A percentile compares a stretch with the other conserved stretches of the same genome.
phyloP scores from a whole-genome alignment of 257 asterid genomes.

The Asclepias syriaca region DNA sequence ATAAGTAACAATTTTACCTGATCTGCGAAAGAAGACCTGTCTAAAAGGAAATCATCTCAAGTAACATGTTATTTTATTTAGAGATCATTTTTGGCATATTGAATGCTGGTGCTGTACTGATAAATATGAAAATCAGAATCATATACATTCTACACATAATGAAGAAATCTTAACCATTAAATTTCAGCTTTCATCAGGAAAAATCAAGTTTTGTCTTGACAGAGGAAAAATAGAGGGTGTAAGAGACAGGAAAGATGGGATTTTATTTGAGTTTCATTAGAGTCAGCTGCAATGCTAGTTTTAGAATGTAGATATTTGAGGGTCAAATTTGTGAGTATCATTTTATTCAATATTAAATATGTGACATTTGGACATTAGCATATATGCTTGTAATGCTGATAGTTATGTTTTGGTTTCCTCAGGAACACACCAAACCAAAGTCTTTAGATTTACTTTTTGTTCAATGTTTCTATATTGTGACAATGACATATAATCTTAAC shows the following conservation, averaged over 20 bases:
- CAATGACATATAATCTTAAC: constrained; percentile 25
- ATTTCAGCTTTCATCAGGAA: neutral
- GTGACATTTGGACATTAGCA: neutral
- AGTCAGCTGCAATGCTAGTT: constrained; percentile 1
- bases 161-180: neutral
- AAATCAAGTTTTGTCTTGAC: neutral
- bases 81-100: neutral
- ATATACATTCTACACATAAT: neutral
- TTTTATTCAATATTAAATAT: neutral
- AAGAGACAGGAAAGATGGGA: neutral
- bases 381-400: neutral
- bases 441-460: constrained; percentile 12
- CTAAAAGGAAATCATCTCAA: neutral
- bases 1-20: neutral
- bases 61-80: neutral
- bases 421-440: neutral
- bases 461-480: constrained; percentile 13
- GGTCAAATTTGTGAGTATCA: neutral
- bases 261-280: neutral
- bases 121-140: neutral
- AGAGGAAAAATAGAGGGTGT: neutral
- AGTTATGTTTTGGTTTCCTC: neutral
- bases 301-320: neutral
- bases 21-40: neutral
- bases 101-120: neutral